Conservation (phyloP, 305 asterid genomes). For the Fraxinus xanthoxyloides region DNA sequence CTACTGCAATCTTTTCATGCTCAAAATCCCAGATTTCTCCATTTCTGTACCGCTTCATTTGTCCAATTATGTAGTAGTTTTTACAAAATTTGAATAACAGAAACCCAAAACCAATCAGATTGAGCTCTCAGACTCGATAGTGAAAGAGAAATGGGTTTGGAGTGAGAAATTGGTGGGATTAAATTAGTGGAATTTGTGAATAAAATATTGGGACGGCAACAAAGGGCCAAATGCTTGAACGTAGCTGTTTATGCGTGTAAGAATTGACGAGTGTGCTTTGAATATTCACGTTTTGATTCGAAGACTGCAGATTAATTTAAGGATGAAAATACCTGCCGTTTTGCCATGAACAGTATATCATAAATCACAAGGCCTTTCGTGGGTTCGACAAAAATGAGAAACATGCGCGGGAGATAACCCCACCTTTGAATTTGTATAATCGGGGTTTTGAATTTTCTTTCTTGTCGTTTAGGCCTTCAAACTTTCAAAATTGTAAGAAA, state of each 20-base stretch:
- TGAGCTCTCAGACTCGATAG: not conserved
- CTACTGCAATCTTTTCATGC: constrained; percentile 38
- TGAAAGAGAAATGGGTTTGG: constrained; percentile 5
- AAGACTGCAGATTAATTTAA: constrained; percentile 17
- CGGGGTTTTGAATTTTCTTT: not conserved
- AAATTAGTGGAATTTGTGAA: constrained; percentile 28
- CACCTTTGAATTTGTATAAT: not conserved
- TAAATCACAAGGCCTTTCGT: not conserved
- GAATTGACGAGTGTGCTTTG: constrained; percentile 37
- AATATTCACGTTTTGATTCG: constrained; percentile 24
- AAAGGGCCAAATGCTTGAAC: constrained; percentile 38
- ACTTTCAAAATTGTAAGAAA: not conserved
- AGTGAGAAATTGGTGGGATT: constrained; percentile 27
- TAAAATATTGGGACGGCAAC: constrained; percentile 68
- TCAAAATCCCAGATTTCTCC: constrained; percentile 77
- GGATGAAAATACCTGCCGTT: not conserved
- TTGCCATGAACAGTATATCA: not conserved
- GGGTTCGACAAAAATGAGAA: not conserved
- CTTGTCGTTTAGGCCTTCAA: not conserved
- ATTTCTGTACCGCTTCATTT: constrained; percentile 74
- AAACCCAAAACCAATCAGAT: not conserved
- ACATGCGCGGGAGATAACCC: not conserved
- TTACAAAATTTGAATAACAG: not conserved
- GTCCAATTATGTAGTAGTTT: not conserved
- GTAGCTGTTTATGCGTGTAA: constrained; percentile 32